phyloP scores from a whole-genome alignment of 768 basidiomycete genomes.

The Tylopilus subfusipes region DNA sequence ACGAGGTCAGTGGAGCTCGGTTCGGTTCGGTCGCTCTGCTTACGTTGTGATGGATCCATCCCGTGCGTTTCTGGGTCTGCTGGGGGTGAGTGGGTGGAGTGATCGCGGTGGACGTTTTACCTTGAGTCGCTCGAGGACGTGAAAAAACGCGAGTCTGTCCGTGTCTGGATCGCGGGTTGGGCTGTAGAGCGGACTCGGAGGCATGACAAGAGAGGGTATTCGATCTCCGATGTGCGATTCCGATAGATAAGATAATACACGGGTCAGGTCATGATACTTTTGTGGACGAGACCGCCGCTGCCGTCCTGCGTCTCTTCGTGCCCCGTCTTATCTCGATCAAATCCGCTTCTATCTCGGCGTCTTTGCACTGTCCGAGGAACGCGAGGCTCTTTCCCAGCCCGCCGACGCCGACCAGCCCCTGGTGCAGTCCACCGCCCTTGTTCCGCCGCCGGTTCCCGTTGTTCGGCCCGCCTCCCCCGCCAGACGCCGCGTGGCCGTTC shows the following conservation, averaged over 20 bases:
- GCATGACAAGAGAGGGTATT: constrained; percentile 21
- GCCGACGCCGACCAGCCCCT: constrained; percentile 53
- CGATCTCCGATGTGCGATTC: constrained; percentile 24
- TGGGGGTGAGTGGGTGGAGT: background rate
- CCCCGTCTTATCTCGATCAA: constrained; percentile 75
- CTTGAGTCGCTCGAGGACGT: constrained; percentile 86
- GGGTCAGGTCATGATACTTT: constrained; percentile 30
- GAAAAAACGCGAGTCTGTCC: constrained; percentile 87
- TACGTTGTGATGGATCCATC: constrained; percentile 80
- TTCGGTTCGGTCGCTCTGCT: background rate
- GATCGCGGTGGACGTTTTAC: constrained; percentile 36
- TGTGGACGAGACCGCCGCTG: constrained; percentile 30
- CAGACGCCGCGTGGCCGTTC: constrained; percentile 32
- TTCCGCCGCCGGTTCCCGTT: constrained; percentile 41
- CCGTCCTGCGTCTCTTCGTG: constrained; percentile 53
- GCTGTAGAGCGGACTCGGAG: constrained; percentile 55
- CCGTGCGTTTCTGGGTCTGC: constrained; percentile 92
- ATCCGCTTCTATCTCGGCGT: constrained; percentile 70
- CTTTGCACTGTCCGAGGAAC: constrained; percentile 56
- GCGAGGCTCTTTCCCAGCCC: constrained; percentile 72
- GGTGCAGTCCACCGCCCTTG: constrained; percentile 53
- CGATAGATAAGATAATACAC: constrained; percentile 30
- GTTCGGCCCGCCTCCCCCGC: constrained; percentile 38
- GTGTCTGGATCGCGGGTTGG: constrained; percentile 48
- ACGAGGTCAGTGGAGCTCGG: constrained; percentile 2